Base-by-base conservation (phyloP, 1,284 basidiomycete genomes). In the Tetrapyrgos nigripes region DNA sequence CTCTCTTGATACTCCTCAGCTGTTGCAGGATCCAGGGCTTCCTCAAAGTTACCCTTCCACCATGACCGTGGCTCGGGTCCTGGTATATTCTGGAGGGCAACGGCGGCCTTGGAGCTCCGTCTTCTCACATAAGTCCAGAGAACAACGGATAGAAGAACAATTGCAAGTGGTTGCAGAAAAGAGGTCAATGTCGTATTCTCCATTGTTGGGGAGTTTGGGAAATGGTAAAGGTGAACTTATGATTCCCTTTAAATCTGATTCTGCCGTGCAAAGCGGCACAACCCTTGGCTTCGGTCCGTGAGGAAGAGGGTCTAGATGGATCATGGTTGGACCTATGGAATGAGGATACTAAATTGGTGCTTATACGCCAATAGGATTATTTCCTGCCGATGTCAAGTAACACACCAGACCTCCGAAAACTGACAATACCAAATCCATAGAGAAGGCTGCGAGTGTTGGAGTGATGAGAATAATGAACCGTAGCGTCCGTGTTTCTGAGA, bases 31-130 rank as follows among this genome's bases (percentile, higher is more conserved):
- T 50, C 50, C 10, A 59, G 47, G 2, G 53, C 24, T 44, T 55
- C 28, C 6, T 48, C 28, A 26, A 59, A 55, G 37, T 55, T 55
- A 3, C 73, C 70, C 59, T 59, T 69, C 58, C 62, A 59, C 40
- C 67, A 68, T 17, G 73, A 74, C n/a, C 58, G 47, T 11, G 68
- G 55, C 11, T 61, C 51, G 3, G 76, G 76, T 3, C 75, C 73
- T n/a, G 73, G 72, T 11, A 77, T 57, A 40, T 72, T 72, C 31
- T 71, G 70, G 4, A 76, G 60, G 5, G 66, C 59, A n/a, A 40
- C 6, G 37, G 14, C 17, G 5, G 37, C 13, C 19, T 26, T n/a
- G 19, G 29, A 52, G 19, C 26, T 26, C 13, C 33, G 4, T 14
- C 35, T 40, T 40, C 37, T 11, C 5, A 40, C 5, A n/a, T 17